Base-by-base conservation (phyloP, 495 filamentous ascomycete species). In the Parathielavia appendiculata region DNA sequence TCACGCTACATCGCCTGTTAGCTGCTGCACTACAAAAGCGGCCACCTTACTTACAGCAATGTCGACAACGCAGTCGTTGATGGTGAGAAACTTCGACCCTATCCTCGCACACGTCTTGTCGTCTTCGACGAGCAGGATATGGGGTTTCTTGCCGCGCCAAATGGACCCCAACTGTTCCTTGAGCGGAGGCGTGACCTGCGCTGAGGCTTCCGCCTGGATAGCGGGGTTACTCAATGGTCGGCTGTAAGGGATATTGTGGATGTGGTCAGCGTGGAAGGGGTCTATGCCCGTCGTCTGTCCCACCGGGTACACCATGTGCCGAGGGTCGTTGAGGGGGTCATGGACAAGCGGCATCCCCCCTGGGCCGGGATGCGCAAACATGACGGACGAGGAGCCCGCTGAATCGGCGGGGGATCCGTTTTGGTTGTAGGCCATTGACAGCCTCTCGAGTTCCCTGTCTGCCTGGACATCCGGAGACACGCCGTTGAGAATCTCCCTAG, bases 91-190 rank as follows among this genome's bases (percentile, higher is more conserved):
- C 72, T 97, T 97, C 48, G 89, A 86, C 38, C 95, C 93, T 62
- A 98, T 97, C 52, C 92, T 82, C 36, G 91, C 84, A 70, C 93
- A 97, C 2, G 92, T 97, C 51, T 85, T 86, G 71, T 98, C 93
- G 69, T 98, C 93, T 69, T 98, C 93, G 36, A 98, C 93, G 44
- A 98, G 80, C 56, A 98, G 76, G 58, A 98, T 91, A 52, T 86
- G 83, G 0, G 93, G 93, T 61, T 86, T 85, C 61, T 86, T 84
- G 19, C 85, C 74, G n/a, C 78, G 75, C 92, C 92, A 97, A 72
- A 49, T 47, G 14, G 75, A 73, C 17, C 66, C 64, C 5, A 54
- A 53, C 34, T 69, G 67, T 22, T 74, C 72, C 48, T 69, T 72
- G 20, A 62, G 53, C 26, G 69, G 62, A 8, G 65, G 60, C 17